Conservation (phyloP, 2,329 filamentous ascomycete genomes). For the Aureobasidium sp. region DNA sequence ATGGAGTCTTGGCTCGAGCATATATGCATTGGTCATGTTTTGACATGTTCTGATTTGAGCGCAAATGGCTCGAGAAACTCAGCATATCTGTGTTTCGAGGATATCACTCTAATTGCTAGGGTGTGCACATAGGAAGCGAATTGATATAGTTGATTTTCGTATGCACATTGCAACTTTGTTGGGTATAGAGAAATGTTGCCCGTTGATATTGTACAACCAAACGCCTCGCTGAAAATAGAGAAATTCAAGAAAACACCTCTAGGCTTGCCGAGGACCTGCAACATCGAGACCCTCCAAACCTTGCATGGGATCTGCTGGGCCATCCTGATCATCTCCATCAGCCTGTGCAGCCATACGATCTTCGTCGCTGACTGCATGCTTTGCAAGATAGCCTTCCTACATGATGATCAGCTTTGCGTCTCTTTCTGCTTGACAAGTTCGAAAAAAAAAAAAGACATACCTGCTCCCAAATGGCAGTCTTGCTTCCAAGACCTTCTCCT, state of each 20-base stretch:
- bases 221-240: constrained; percentile 11
- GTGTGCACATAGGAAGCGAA: too few relatives aligned
- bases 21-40: too few relatives aligned
- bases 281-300: constrained; percentile 89
- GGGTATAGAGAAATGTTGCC: too few relatives aligned
- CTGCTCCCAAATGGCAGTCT: constrained; percentile 95
- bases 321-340: constrained; percentile 44
- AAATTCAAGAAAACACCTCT: constrained; percentile 24
- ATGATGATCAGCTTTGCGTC: constrained; percentile 21
- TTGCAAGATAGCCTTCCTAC: constrained; percentile 88
- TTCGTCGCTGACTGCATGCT: constrained; percentile 78
- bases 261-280: constrained; percentile 79
- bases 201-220: too few relatives aligned
- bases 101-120: too few relatives aligned
- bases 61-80: too few relatives aligned
- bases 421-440: constrained; percentile 21
- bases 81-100: too few relatives aligned
- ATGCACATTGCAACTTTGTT: too few relatives aligned
- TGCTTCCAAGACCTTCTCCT: constrained; percentile 82
- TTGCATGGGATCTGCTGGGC: constrained; percentile 82
- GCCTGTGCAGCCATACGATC: constrained; percentile 55
- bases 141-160: too few relatives aligned
- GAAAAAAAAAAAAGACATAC: constrained; percentile 45
- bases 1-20: too few relatives aligned
- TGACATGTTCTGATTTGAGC: too few relatives aligned